Evolutionary conservation across 306 rosid species (phyloP), one percentile per base, ranked within the genome.

Genomic region (Pueraria montana): DNA sequence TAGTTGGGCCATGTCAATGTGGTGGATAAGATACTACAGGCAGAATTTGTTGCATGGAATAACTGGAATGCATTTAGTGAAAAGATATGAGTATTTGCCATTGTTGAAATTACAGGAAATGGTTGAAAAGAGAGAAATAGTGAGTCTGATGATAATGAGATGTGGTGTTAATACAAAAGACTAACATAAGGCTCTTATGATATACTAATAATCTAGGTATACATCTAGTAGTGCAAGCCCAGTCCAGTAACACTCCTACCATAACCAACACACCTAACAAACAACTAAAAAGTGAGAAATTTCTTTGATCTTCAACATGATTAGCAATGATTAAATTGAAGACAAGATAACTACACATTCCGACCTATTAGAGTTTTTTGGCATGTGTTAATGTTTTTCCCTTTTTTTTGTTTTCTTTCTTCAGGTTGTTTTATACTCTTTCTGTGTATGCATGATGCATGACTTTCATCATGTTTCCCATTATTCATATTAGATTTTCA

Each of bases 101-200:
- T 7, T 67, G 73, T 67, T 36, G 49, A 67, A 67, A 40, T 18
- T 40, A 40, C 10, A 67, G 21, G 9, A n/a, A 23, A 63, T 27
- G 69, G 69, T 11, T 63, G 69, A n/a, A 61, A 30, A 63, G n/a
- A n/a, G n/a, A n/a, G n/a, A n/a, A n/a, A n/a, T n/a, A 63, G 43
- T 2, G 42, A 26, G 69, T 63, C 40, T 2, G 6, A 4, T 63
- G 11, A 13, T 63, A 63, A 5, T 40, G 50, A 18, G 52, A 40
- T 11, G n/a, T 40, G 50, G 32, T 67, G 30, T 20, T 40, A 67
- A 38, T 40, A 21, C 30, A 67, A 67, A 67, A 67, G 52, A 11
- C 32, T 11, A 67, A 30, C 71, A 30, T 20, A 67, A 11, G 26
- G 52, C n/a, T 20, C 49, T 36, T 66, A 18, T 65, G n/a, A 6